Evolutionary conservation across 345 rosid genomes (phyloP), one percentile per base, ranked within the genome.

Genomic region (Boechera retrofracta): DNA sequence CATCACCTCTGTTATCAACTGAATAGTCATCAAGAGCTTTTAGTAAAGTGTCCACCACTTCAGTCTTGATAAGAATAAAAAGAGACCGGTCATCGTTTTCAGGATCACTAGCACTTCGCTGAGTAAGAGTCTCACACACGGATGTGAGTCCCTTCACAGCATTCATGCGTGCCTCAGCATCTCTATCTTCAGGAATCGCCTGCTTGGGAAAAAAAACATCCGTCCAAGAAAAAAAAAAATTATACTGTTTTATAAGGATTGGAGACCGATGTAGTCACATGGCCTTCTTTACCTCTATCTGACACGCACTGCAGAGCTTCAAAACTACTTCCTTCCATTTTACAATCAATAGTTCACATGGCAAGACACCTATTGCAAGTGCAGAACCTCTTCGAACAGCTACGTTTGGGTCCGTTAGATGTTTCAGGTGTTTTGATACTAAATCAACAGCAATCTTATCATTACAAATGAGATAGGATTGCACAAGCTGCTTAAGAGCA

Each of bases 331-430:
- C 91, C 59, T 60, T 83, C 94, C 96, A 86, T 48, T 76, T 79
- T 67, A 64, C 62, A 74, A 85, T 84, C 90, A 94, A 86, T 72
- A 85, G 61, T 74, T 87, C 85, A 80, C 82, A 85, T 41, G 98
- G 93, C 64, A 94, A 75, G 82, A 86, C 91, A 81, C 97, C 98
- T 60, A 94, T 65, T 32, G 94, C 98, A 74, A 91, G 74, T 66
- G 96, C 97, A 56, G 88, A 82, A 79, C 98, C 97, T 88, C 98
- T 86, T 79, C 97, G 88, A 64, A 83, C 87, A 73, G 98, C 97
- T 69, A 86, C 87, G 82, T 90, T 94, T 77, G 91, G 80, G 83
- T 90, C 91, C 41, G 82, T 81, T 74, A 94, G 81, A 78, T 84
- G 91, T 52, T 77, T 85, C 67, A 88, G 67, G 86, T 88, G 83